Evolutionary conservation across 768 basidiomycete genomes (phyloP).

Genomic region (Serendipita sp.): DNA sequence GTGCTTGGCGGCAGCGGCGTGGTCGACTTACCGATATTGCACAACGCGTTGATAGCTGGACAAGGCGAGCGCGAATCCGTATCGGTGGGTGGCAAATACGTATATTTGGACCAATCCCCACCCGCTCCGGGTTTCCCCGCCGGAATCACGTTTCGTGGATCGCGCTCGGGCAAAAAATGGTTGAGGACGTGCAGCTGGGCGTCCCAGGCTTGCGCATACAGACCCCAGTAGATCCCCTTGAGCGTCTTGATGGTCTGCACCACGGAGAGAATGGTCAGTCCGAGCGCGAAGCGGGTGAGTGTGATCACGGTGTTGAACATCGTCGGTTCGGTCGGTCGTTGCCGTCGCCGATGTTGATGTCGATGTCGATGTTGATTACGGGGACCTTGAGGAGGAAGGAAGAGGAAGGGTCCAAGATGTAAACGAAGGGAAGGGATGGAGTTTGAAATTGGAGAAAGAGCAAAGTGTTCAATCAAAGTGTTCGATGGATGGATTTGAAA

Average conservation of each 20-base stretch:
- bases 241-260: background rate
- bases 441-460: background rate
- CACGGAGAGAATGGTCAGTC: background rate
- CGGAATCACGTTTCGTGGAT: background rate
- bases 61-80: background rate
- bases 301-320: background rate
- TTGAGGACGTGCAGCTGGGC: background rate
- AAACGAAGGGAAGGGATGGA: background rate
- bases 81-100: background rate
- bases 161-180: background rate
- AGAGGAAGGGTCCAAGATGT: background rate
- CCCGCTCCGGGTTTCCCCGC: background rate
- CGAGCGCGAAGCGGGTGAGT: background rate
- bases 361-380: background rate
- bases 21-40: background rate
- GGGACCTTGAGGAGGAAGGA: no score
- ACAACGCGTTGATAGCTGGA: background rate
- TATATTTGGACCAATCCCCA: constrained; percentile 1
- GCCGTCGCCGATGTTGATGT: background rate
- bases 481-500: no score
- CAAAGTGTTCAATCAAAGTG: background rate
- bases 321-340: background rate
- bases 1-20: background rate
- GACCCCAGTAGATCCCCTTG: background rate
- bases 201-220: background rate